Evolutionary conservation across 768 basidiomycete species (phyloP).

Genomic region (Lentinus brumalis): DNA sequence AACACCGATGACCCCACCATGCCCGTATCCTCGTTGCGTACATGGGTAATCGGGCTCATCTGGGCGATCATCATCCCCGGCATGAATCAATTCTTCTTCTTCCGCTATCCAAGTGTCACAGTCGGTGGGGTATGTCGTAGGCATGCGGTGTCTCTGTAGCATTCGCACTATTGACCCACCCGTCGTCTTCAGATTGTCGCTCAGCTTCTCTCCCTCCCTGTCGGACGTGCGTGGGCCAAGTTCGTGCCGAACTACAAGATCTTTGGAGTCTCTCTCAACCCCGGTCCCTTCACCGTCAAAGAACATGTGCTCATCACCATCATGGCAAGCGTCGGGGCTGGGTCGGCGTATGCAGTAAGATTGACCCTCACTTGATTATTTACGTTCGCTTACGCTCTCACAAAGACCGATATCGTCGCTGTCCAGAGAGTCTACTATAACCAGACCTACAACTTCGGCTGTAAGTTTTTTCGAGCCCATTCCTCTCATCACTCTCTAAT

Average conservation of each 20-base stretch:
- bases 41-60: constrained; percentile 48
- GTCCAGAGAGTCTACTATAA: constrained; percentile 73
- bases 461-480: constrained; percentile 30
- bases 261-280: constrained; percentile 66
- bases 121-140: constrained; percentile 47
- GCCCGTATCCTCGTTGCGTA: constrained; percentile 49
- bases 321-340: constrained; percentile 43
- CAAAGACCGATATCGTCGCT: constrained; percentile 66
- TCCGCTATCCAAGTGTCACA: constrained; percentile 68
- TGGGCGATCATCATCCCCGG: constrained; percentile 61
- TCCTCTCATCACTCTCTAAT: background rate
- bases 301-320: constrained; percentile 46
- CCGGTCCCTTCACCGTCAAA: constrained; percentile 77
- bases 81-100: constrained; percentile 77
- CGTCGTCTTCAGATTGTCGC: constrained; percentile 57
- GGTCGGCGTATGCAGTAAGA: constrained; percentile 45
- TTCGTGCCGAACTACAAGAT: constrained; percentile 55
- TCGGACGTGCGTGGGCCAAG: constrained; percentile 60
- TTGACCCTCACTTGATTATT: background rate
- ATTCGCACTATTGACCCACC: background rate
- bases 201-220: constrained; percentile 69
- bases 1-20: constrained; percentile 65
- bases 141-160: background rate
- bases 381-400: background rate
- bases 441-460: constrained; percentile 54